phyloP scores from a whole-genome alignment of 1,284 basidiomycete genomes.

The Sporisorium scitamineum region DNA sequence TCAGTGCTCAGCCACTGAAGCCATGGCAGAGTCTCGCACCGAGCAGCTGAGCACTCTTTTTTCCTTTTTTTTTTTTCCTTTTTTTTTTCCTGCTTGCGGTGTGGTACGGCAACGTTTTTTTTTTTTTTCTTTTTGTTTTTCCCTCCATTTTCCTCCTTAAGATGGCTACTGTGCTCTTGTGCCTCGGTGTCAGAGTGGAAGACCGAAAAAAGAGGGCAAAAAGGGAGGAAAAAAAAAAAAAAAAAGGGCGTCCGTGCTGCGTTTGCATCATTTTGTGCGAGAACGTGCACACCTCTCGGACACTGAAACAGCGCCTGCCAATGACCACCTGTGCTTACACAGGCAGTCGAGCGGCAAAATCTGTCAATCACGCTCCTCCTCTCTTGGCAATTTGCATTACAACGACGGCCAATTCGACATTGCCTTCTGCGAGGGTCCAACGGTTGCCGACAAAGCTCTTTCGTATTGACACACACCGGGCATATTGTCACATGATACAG shows the following conservation, averaged over 20 bases:
- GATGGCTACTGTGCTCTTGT: not conserved
- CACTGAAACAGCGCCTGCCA: slow-evolving; percentile 1
- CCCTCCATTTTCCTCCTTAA: not conserved
- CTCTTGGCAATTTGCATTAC: not conserved
- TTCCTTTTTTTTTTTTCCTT: not conserved
- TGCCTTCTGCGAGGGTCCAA: not conserved
- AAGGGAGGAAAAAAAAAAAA: not conserved
- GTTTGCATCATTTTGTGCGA: slow-evolving; percentile 9
- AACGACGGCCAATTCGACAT: not conserved
- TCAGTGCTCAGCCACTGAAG: slow-evolving; percentile 6
- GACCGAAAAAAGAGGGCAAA: not conserved
- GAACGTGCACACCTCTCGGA: slow-evolving; percentile 22
- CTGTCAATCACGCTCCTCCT: not conserved
- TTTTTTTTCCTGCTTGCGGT: not conserved
- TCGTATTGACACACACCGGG: not conserved
- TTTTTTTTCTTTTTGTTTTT: slow-evolving; percentile 10
- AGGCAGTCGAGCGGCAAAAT: not conserved
- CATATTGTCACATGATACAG: not conserved
- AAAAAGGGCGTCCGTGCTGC: slow-evolving; percentile 24
- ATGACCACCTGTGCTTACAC: not conserved
- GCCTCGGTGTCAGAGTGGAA: slow-evolving; percentile 1
- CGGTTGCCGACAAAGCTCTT: too few relatives aligned
- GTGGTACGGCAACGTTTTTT: slow-evolving; percentile 14
- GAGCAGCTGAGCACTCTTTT: slow-evolving; percentile 14
- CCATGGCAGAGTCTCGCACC: not conserved